Percentiles rank a stretch among this genome's conserved stretches.
These are phyloP conservation scores for Mucor irregularis DNA, from an alignment of 371 early-diverging fungal genomes.

Conservation along the genomic window DNA sequence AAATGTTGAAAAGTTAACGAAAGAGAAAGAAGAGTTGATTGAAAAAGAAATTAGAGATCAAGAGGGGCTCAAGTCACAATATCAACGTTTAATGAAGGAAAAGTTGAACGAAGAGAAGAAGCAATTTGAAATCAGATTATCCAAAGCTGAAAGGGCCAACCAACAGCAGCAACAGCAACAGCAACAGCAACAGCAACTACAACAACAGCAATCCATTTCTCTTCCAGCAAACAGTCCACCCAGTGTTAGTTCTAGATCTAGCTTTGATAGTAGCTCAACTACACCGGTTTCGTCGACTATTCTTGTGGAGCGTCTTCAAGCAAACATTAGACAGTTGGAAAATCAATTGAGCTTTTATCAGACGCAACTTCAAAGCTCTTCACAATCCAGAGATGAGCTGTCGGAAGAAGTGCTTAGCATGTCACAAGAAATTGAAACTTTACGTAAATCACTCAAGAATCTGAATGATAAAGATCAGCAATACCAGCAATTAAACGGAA, in stretches of 20 bases:
- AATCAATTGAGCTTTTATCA: constrained; percentile 71
- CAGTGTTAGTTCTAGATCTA: constrained; percentile 37
- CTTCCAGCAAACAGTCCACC: not conserved
- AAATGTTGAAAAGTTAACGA: constrained; percentile 21
- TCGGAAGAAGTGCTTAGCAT: constrained; percentile 72
- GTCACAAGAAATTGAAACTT: constrained; percentile 60
- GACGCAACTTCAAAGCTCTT: constrained; percentile 63
- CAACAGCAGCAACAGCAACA: constrained; percentile 18
- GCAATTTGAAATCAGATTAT: constrained; percentile 35
- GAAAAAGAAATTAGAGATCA: constrained; percentile 39
- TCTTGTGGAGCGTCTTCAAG: constrained; percentile 59
- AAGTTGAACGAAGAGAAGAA: constrained; percentile 39
- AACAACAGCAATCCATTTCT: not conserved
- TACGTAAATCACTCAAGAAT: constrained; percentile 33
- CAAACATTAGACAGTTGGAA: constrained; percentile 63
- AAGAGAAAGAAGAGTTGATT: constrained; percentile 31
- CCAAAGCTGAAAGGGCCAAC: no score
- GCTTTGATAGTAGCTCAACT: constrained; percentile 36
- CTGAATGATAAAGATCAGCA: constrained; percentile 36
- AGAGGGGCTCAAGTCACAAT: constrained; percentile 42
- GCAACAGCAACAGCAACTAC: not conserved
- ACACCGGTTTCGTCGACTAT: constrained; percentile 28
- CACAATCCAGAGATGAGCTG: constrained; percentile 72
- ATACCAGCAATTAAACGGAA: constrained; percentile 41
- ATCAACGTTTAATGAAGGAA: constrained; percentile 45